These are phyloP conservation scores for Triticum aestivum DNA, from an alignment of 176 grass and related monocot species.

Conservation along the genomic window DNA sequence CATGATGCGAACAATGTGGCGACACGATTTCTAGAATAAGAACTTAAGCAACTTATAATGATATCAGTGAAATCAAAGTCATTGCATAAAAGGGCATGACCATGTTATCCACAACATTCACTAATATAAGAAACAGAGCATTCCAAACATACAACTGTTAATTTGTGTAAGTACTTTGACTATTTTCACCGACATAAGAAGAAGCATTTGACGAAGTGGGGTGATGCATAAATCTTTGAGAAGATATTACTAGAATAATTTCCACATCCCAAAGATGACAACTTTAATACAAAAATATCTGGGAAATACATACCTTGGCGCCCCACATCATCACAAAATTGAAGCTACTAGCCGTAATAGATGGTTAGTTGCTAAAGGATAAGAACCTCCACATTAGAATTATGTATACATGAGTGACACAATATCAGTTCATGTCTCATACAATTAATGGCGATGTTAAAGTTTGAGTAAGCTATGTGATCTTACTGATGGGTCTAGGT, in stretches of 20 bases:
- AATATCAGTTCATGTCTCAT: slow-evolving; percentile 16
- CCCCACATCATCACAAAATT: slow-evolving; percentile 38
- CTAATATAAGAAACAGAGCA: neutral
- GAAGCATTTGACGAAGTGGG: no score
- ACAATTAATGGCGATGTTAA: slow-evolving; percentile 27
- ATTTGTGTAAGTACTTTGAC: no score
- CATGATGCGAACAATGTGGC: slow-evolving; percentile 14
- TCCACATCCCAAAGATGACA: slow-evolving; percentile 7
- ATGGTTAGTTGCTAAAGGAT: slow-evolving; percentile 21
- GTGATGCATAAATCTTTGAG: no score
- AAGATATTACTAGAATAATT: neutral
- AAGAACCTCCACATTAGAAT: neutral
- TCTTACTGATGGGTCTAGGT: slow-evolving; percentile 22
- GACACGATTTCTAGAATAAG: neutral
- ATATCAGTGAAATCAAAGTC: neutral
- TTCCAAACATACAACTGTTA: no score
- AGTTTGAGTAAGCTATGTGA: slow-evolving; percentile 26
- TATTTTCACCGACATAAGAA: no score
- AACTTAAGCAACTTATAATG: neutral
- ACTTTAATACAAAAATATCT: slow-evolving; percentile 8
- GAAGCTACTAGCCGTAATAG: slow-evolving; percentile 17
- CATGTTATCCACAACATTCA: neutral
- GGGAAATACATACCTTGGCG: neutral
- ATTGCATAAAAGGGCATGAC: neutral
- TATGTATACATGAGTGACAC: slow-evolving; percentile 29